Evolutionary conservation across 2,329 filamentous ascomycete species (phyloP), one percentile per base, ranked within the genome.

Genomic region (Elsinoe arachidis): DNA sequence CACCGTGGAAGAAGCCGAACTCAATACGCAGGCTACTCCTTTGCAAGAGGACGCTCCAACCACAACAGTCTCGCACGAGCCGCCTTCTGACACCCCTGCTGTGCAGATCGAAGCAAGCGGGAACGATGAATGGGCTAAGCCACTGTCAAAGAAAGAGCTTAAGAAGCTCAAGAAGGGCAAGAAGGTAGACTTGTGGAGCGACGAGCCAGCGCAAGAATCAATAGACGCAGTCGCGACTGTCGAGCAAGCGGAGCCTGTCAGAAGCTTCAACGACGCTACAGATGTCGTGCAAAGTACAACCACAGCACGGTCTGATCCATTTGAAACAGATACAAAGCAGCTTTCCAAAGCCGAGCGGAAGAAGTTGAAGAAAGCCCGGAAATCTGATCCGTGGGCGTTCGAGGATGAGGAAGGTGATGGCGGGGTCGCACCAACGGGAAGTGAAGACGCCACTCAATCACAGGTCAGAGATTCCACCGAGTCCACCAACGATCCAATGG

Each of bases 301-400:
- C 1, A 19, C 5, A 46, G 21, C 21, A 23, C 41, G 26, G 21
- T 14, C 41, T 4, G 21, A 26, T 3, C 3, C 10, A 2, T 12
- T 12, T 11, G 41, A 46, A 23, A 19, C 21, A 26, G 41, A 30
- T 10, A 11, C 41, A 26, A 46, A 46, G 19, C 9, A 11, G 5
- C 41, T 56, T 21, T 54, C 54, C n/a, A 61, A 57, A 44, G 46
- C 54, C 5, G 57, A 60, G 19, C 58, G 58, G 11, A 60, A 60
- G 52, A 60, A 46, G 41, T 26, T 46, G 17, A 46, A 46, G 41
- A 46, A 26, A 19, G 41, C n/a, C 12, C 21, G 26, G 10, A 46
- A 30, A 23, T 46, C 21, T 26, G 41, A 46, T n/a, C 19, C 41
- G 2, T 46, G 3, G 41, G 41, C 41, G 26, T 46, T 46, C n/a